A percentile compares a stretch with the other conserved stretches of the same genome.
These are phyloP conservation scores for Aspergillus fischeri DNA, from an alignment of 2,329 filamentous ascomycete genomes.

Conservation along the genomic window DNA sequence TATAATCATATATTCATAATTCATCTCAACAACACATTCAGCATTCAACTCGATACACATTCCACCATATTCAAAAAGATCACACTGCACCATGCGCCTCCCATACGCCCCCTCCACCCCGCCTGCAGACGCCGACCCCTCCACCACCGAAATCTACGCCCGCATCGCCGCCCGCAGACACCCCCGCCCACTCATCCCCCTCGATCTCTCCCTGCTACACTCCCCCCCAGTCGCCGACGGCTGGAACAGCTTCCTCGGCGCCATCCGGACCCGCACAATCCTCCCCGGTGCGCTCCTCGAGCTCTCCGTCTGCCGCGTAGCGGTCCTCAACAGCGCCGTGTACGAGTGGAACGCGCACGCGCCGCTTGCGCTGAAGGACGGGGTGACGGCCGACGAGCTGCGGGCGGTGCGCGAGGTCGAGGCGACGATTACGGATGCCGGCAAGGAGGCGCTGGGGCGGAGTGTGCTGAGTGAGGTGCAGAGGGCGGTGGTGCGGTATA, in stretches of 20 bases:
- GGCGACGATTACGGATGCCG: constrained; percentile 36
- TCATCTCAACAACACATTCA: not conserved
- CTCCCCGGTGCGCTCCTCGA: constrained; percentile 58
- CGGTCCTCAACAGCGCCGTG: constrained; percentile 72
- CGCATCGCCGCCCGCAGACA: constrained; percentile 63
- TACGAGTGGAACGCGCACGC: constrained; percentile 83
- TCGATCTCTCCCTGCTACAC: constrained; percentile 75
- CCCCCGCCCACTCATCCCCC: constrained; percentile 65
- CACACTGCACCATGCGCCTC: constrained; percentile 24
- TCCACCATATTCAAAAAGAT: too few relatives aligned
- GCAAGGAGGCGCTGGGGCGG: constrained; percentile 39
- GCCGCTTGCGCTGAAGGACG: constrained; percentile 52
- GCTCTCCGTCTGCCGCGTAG: constrained; percentile 74
- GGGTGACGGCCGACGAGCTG: constrained; percentile 39
- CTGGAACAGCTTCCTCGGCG: constrained; percentile 55
- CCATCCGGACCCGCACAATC: constrained; percentile 50
- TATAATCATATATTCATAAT: too few relatives aligned
- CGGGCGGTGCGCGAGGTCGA: constrained; percentile 53
- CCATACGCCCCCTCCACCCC: constrained; percentile 31
- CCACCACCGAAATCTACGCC: constrained; percentile 50
- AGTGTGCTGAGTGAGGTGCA: constrained; percentile 54
- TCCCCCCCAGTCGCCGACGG: constrained; percentile 70
- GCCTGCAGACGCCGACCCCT: constrained; percentile 15
- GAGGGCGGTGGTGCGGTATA: constrained; percentile 66
- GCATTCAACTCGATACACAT: too few relatives aligned